Base-by-base conservation (phyloP, 2,329 filamentous ascomycete species). In the Simplicillium aogashimaense region DNA sequence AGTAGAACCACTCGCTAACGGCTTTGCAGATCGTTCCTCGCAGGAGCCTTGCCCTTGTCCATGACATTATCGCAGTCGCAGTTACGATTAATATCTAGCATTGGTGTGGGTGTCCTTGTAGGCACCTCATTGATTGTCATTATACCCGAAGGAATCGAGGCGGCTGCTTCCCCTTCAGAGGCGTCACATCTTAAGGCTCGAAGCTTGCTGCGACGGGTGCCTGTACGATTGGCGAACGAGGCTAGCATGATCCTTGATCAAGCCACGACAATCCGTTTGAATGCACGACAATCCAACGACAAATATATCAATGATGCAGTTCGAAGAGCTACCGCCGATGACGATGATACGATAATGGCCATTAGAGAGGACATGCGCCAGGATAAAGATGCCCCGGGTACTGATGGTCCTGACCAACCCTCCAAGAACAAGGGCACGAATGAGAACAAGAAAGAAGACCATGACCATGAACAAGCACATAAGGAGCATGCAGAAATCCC, bases 51-150 rank as follows among this genome's bases (percentile, higher is more conserved):
- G 48, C 92, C 92, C 30, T 72, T 98, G 38, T 89, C 87, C 43
- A 86, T 98, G 69, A 78, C 82, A 42, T 74, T 98, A 18, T 90
- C 89, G 25, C 80, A 84, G 44, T 86, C 87, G 34, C 87, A 95
- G 60, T 69, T 97, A 42, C 83, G 90, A 55, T 69, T 95, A 37
- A 85, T 97, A 57, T 94, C 90, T 16, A 89, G 88, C 42, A 77
- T 97, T 57, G 92, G 92, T 39, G 87, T 95, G 60, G 92, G 92
- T 35, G 84, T 98, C 38, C 70, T 98, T 8, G 89, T 98, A 13
- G 92, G 92, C 29, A 97, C 92, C 20, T 90, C 90, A 2, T 74
- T 98, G 48, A 90, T 97, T 48, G 88, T 98, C 28, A 97, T 98
- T 55, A 95, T 98, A 53, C 92, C 92, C 1, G 92, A 98, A 61